A percentile compares a stretch with the other conserved stretches of the same genome.
Evolutionary conservation across 148 eudicot genomes (phyloP).

Genomic region (Camellia sinensis): DNA sequence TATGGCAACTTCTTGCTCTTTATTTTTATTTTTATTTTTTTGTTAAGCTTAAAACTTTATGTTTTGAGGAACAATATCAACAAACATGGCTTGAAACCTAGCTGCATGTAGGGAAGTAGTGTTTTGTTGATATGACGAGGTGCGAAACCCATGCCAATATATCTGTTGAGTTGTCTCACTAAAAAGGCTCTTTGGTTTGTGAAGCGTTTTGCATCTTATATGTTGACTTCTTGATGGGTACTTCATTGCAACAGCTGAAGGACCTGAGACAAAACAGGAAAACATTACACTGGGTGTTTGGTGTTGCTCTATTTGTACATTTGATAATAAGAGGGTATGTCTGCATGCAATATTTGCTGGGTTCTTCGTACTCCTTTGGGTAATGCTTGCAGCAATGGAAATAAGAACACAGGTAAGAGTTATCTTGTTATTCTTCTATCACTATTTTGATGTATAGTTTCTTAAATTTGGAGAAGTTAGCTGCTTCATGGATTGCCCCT

Average conservation of each 20-base stretch:
- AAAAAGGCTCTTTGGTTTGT: background rate
- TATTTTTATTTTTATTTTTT: too few relatives aligned
- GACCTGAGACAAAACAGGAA: constrained; percentile 34
- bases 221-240: constrained; percentile 14
- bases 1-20: too few relatives aligned
- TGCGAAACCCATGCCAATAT: background rate
- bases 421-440: constrained; percentile 2
- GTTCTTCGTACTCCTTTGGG: constrained; percentile 67
- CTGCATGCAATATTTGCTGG: constrained; percentile 89
- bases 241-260: constrained; percentile 32
- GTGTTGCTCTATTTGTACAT: constrained; percentile 89
- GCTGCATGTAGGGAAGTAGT: background rate
- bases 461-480: background rate
- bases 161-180: background rate
- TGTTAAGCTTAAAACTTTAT: too few relatives aligned
- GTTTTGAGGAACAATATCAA: too few relatives aligned
- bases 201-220: background rate
- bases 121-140: background rate
- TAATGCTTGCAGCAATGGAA: constrained; percentile 30
- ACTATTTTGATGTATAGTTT: background rate
- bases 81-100: background rate
- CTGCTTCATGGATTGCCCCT: background rate
- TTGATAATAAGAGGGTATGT: constrained; percentile 75
- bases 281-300: constrained; percentile 48
- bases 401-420: constrained; percentile 49